These are phyloP conservation scores for Suhomyces guaymorum DNA, from an alignment of 1,139 yeast species.

Conservation along the genomic window DNA sequence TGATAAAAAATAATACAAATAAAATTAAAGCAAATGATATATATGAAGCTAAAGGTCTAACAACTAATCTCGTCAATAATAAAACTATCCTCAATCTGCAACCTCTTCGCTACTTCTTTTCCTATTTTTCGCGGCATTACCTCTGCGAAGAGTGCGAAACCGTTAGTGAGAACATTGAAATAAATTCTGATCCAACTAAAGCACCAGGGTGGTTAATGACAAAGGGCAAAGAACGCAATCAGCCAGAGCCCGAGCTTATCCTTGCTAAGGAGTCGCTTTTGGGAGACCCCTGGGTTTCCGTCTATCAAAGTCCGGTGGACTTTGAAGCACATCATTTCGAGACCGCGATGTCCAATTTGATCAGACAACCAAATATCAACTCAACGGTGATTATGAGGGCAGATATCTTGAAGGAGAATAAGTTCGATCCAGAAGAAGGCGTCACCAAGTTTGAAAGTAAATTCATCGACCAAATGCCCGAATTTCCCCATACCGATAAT, in stretches of 20 bases:
- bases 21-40: too few relatives aligned
- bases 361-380: conserved; percentile 85
- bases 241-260: conserved; percentile 4
- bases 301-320: conserved; percentile 47
- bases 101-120: too few relatives aligned
- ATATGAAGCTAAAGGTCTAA: too few relatives aligned
- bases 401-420: conserved; percentile 66
- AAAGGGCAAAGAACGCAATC: not conserved
- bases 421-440: conserved; percentile 40
- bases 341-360: conserved; percentile 76
- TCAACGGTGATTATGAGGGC: conserved; percentile 90
- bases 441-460: conserved; percentile 37
- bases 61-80: too few relatives aligned
- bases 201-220: too few relatives aligned
- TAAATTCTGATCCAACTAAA: too few relatives aligned
- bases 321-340: conserved; percentile 60
- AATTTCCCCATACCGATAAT: conserved; percentile 27
- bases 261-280: conserved; percentile 39
- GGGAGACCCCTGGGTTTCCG: conserved; percentile 69
- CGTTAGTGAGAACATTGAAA: too few relatives aligned
- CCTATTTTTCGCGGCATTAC: too few relatives aligned
- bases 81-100: too few relatives aligned
- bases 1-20: too few relatives aligned
- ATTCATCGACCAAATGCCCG: conserved; percentile 33
- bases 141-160: too few relatives aligned